Conservation (phyloP, 371 early-diverging fungal species). For the Mucor sp. region DNA sequence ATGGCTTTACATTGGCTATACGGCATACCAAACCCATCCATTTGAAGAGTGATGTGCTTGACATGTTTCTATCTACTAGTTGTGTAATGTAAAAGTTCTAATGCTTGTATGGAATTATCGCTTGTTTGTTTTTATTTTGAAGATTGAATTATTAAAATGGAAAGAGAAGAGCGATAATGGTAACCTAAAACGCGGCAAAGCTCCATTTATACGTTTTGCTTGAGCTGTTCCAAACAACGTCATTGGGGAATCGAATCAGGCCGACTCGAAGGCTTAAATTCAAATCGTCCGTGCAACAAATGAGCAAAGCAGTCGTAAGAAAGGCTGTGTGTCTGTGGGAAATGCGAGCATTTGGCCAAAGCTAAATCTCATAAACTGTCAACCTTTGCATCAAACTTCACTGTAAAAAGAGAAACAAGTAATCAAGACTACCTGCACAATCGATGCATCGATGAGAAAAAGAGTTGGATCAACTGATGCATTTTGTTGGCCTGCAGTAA, state of each 20-base stretch:
- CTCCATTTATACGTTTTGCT: background rate
- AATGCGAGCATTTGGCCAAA: no score
- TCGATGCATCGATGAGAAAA: no score
- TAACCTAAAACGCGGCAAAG: background rate
- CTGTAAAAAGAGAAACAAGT: no score
- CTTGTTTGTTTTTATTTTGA: background rate
- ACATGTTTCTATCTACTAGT: slow-evolving; percentile 18
- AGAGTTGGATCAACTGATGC: no score
- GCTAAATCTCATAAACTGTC: no score
- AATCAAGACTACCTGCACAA: no score
- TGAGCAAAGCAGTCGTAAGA: background rate
- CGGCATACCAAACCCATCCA: slow-evolving; percentile 77
- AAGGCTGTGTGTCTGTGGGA: no score
- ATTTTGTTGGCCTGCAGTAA: no score
- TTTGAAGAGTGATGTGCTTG: slow-evolving; percentile 79
- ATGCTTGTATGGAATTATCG: background rate
- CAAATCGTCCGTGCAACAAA: background rate
- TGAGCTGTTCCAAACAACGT: background rate
- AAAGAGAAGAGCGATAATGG: slow-evolving; percentile 2
- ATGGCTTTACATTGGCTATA: background rate
- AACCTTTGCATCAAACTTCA: no score
- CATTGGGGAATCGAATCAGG: background rate
- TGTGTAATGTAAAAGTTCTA: background rate
- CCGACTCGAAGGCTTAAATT: background rate
- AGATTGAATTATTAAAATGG: background rate